A percentile compares a stretch with the other conserved stretches of the same genome.
These are phyloP conservation scores for Capillidium rhysosporum DNA, from an alignment of 371 early-diverging fungal genomes.

Conservation along the genomic window DNA sequence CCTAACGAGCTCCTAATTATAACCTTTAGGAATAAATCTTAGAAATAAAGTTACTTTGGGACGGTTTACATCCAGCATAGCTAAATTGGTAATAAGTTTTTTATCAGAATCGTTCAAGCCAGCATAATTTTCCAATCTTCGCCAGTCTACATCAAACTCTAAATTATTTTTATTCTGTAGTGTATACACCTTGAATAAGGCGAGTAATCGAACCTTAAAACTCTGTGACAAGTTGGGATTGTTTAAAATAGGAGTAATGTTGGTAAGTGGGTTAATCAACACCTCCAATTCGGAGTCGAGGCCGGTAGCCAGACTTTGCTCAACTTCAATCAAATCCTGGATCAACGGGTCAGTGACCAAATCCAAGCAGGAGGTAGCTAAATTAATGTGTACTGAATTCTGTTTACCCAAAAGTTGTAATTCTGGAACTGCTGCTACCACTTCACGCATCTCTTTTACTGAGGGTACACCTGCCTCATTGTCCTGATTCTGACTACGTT, in stretches of 20 bases:
- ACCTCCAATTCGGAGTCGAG: constrained; percentile 61
- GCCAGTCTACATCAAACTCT: constrained; percentile 18
- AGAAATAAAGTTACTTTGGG: neutral
- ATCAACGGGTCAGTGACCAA: constrained; percentile 53
- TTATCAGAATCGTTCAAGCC: constrained; percentile 43
- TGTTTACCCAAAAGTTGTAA: constrained; percentile 79
- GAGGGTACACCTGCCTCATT: constrained; percentile 19
- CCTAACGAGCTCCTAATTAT: neutral
- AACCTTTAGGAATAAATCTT: too few relatives aligned
- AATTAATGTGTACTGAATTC: constrained; percentile 81
- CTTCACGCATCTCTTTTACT: constrained; percentile 79
- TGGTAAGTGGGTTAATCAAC: constrained; percentile 51
- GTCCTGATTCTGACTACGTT: constrained; percentile 10
- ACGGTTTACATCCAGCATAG: neutral
- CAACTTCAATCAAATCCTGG: constrained; percentile 46
- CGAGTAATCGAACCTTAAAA: neutral
- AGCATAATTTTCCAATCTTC: constrained; percentile 45
- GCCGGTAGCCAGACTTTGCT: constrained; percentile 72
- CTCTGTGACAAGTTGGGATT: constrained; percentile 30
- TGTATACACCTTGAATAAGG: neutral
- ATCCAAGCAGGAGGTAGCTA: constrained; percentile 71
- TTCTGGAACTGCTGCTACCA: constrained; percentile 73
- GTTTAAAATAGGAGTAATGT: constrained; percentile 63
- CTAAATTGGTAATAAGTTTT: constrained; percentile 59
- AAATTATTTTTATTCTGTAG: neutral